phyloP scores from a whole-genome alignment of 495 filamentous ascomycete genomes.

The Penicillium egyptiacum region DNA sequence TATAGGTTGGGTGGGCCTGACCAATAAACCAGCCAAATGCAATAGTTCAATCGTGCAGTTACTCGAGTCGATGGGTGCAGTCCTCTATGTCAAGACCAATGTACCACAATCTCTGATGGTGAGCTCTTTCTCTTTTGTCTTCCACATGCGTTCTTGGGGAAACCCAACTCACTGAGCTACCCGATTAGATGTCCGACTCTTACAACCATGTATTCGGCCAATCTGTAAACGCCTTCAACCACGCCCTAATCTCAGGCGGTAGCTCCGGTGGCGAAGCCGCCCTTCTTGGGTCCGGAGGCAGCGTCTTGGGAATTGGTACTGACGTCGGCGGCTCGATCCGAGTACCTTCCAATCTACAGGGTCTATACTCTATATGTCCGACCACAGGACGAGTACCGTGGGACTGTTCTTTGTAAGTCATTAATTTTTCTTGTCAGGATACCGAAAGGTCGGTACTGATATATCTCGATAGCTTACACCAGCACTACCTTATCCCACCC shows the following conservation, averaged over 20 bases:
- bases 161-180: background rate
- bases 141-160: background rate
- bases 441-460: background rate
- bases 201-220: slow-evolving; percentile 42
- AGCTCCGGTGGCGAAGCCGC: slow-evolving; percentile 66
- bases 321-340: slow-evolving; percentile 68
- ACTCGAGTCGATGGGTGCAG: slow-evolving; percentile 38
- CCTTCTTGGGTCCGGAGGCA: slow-evolving; percentile 55
- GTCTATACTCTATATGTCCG: slow-evolving; percentile 63
- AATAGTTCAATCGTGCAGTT: slow-evolving; percentile 24
- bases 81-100: slow-evolving; percentile 62
- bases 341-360: slow-evolving; percentile 60
- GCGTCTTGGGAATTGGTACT: slow-evolving; percentile 61
- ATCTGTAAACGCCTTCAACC: slow-evolving; percentile 58
- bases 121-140: background rate
- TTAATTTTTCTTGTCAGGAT: background rate
- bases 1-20: slow-evolving; percentile 33
- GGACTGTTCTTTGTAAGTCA: slow-evolving; percentile 36
- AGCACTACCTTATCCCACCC: slow-evolving; percentile 36
- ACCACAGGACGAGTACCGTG: slow-evolving; percentile 56
- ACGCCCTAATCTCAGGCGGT: slow-evolving; percentile 55
- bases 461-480: slow-evolving; percentile 18
- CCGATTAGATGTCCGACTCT: slow-evolving; percentile 49
- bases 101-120: slow-evolving; percentile 54
- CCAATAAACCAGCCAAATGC: slow-evolving; percentile 27